Evolutionary conservation across 441 rosid species (phyloP), one percentile per base, ranked within the genome.

Genomic region (Raphanus hybrid): DNA sequence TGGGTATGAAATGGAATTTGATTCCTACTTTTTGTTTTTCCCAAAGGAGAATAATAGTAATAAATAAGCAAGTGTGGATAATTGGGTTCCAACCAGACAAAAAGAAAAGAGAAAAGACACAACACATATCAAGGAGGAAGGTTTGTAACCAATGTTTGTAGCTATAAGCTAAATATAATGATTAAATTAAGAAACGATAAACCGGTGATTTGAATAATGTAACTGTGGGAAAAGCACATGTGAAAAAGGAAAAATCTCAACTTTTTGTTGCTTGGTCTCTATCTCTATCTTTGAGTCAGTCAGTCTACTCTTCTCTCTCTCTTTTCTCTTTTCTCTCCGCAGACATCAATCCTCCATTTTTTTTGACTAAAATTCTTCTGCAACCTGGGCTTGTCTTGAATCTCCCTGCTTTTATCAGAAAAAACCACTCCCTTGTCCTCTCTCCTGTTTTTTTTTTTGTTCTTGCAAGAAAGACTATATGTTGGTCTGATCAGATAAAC

Each of bases 331-430:
- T 67, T 67, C 43, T 63, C 67, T 80, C 52, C 32, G 59, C 80
- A 71, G 70, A 71, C 77, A 76, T 66, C 70, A 76, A 54, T 76
- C 71, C 67, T 20, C 37, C 75, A 71, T 73, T 52, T 75, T 23
- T 23, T 2, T 80, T 80, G 83, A 80, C 80, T 76, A 76, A 76
- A 80, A 76, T 80, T 80, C 74, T 70, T 80, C 74, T 70, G 64
- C 74, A 62, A 75, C 70, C 68, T 67, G 71, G 68, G 58, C 10
- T 80, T 65, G 57, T 63, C 10, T 75, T 67, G 73, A 71, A 70
- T 74, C 75, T 74, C 78, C 32, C 76, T 67, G 3, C 77, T 67
- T 66, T 52, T 29, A 4, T 12, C 73, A 64, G 4, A 73, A 67
- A 59, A 59, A 2, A 23, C 63, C 74, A 67, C 74, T 54, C 54